A percentile compares a stretch with the other conserved stretches of the same genome.
phyloP scores from a whole-genome alignment of 1,284 basidiomycete species.

The Cryptococcus sp. region DNA sequence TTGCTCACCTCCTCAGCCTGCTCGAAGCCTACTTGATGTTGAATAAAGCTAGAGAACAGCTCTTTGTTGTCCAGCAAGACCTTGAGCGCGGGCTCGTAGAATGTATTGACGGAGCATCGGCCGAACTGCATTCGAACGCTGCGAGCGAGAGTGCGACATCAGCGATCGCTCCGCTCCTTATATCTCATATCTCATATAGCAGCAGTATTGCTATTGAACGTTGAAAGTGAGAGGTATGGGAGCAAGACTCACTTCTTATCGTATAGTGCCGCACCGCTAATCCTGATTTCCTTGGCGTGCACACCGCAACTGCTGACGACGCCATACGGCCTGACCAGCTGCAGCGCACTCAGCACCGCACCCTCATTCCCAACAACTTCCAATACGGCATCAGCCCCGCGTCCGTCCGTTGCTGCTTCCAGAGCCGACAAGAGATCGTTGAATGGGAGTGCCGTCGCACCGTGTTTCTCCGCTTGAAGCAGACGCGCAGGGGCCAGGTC shows the following conservation, averaged over 20 bases:
- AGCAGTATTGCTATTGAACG: not conserved
- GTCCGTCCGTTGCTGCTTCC: constrained; percentile 40
- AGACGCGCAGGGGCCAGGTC: constrained; percentile 35
- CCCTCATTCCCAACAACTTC: constrained; percentile 77
- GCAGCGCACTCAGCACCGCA: constrained; percentile 71
- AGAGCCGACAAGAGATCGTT: constrained; percentile 34
- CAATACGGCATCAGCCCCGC: constrained; percentile 55
- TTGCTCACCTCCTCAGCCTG: constrained; percentile 43
- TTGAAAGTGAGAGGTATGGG: not conserved
- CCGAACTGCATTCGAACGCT: constrained; percentile 57
- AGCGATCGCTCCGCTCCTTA: no score
- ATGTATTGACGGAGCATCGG: constrained; percentile 77
- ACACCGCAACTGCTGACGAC: constrained; percentile 78
- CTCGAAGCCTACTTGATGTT: constrained; percentile 41
- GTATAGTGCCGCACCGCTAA: constrained; percentile 63
- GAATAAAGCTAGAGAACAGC: constrained; percentile 47
- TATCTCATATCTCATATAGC: not conserved
- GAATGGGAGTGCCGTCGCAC: constrained; percentile 47
- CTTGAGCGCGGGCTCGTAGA: constrained; percentile 72
- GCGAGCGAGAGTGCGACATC: not conserved
- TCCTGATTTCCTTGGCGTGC: constrained; percentile 35
- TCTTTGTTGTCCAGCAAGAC: constrained; percentile 57
- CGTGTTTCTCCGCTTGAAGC: constrained; percentile 43
- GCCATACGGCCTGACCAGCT: constrained; percentile 77
- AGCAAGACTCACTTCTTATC: constrained; percentile 64